These are phyloP conservation scores for Volvariella volvacea DNA, from an alignment of 1,284 basidiomycete species.

Conservation along the genomic window DNA sequence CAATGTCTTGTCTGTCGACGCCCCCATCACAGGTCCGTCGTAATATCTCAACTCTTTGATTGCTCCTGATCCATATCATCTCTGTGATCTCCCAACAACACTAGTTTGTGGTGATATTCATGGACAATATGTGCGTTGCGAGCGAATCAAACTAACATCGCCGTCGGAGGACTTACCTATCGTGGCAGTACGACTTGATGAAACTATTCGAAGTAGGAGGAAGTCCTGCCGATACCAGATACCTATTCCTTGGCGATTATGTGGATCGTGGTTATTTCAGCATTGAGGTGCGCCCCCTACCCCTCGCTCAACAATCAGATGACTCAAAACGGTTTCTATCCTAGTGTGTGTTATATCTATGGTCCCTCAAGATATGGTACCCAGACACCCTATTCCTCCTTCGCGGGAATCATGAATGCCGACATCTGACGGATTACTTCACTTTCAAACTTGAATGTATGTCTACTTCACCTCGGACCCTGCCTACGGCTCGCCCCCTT, in stretches of 20 bases:
- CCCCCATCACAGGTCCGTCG: constrained; percentile 86
- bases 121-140: constrained; percentile 82
- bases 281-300: constrained; percentile 64
- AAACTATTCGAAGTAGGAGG: constrained; percentile 98
- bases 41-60: background rate
- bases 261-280: constrained; percentile 97
- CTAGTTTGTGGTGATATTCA: constrained; percentile 96
- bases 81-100: constrained; percentile 5
- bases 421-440: constrained; percentile 96
- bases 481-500: background rate
- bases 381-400: constrained; percentile 88
- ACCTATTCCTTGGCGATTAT: constrained; percentile 97
- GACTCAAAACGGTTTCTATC: constrained; percentile 3
- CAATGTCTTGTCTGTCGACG: constrained; percentile 82
- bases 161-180: constrained; percentile 6
- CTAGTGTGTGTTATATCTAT: constrained; percentile 85
- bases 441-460: constrained; percentile 94
- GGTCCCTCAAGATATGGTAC: constrained; percentile 91
- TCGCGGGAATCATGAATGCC: constrained; percentile 97
- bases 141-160: constrained; percentile 2
- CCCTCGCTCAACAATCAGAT: background rate
- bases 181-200: constrained; percentile 87
- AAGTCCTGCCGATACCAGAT: constrained; percentile 80
- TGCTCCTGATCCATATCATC: constrained; percentile 6
- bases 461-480: constrained; percentile 4